Percentiles rank a stretch among this genome's conserved stretches.
These are phyloP conservation scores for Suhomyces wounanorum DNA, from an alignment of 1,139 yeast genomes.

Conservation along the genomic window DNA sequence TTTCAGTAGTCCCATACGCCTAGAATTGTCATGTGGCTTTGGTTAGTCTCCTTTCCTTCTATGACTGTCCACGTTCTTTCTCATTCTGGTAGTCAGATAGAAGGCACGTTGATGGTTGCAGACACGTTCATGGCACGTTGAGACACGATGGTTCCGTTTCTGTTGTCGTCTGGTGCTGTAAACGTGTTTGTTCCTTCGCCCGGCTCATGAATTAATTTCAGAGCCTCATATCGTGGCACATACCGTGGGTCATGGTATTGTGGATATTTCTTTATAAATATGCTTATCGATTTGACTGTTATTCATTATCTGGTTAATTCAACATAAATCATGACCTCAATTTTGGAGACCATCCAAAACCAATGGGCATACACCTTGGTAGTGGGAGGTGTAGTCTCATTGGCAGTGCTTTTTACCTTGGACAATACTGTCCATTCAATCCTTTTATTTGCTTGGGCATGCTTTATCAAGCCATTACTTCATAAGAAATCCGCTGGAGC, in stretches of 20 bases:
- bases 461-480: slow-evolving; percentile 71
- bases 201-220: neutral
- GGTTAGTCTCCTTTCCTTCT: neutral
- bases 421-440: slow-evolving; percentile 32
- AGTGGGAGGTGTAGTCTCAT: slow-evolving; percentile 5
- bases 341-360: neutral
- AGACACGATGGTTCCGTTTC: neutral
- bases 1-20: neutral
- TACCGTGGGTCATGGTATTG: neutral
- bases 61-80: neutral
- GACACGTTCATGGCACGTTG: neutral
- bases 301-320: neutral
- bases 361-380: slow-evolving; percentile 2
- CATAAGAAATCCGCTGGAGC: slow-evolving; percentile 30
- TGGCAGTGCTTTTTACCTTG: slow-evolving; percentile 18
- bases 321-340: neutral
- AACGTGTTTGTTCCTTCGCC: neutral
- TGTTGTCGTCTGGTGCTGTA: neutral
- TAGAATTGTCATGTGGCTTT: neutral
- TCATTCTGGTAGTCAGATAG: neutral
- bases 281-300: neutral
- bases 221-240: neutral
- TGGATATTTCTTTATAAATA: neutral
- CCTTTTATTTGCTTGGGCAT: slow-evolving; percentile 49
- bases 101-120: neutral